Base-by-base conservation (phyloP, 1,284 basidiomycete species). In the Pterulicium gracile region DNA sequence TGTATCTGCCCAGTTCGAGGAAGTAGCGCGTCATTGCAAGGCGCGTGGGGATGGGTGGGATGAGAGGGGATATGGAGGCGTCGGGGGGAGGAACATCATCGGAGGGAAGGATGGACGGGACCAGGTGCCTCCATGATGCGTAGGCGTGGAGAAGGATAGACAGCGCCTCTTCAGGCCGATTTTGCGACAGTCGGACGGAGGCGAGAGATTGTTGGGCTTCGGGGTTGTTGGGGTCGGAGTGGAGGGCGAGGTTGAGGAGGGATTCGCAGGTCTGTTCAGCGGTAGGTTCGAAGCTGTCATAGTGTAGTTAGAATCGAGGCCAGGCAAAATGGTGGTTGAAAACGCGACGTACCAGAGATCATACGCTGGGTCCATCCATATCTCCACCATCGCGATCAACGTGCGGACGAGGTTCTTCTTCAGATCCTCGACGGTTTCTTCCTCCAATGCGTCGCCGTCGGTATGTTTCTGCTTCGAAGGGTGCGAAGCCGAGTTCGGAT, bases 351-450 rank as follows among this genome's bases (percentile, higher is more conserved):
- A 88, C 93, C 93, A 96, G 42, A 97, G 68, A 68, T 95, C 91
- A 54, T 83, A 81, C 1, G 73, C 72, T 20, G 83, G 84, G 56
- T 93, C 89, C 84, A 97, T 92, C 87, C 92, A 97, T 22, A 96
- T 85, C 62, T 96, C 93, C 14, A 95, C 88, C 77, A 95, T 94
- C 14, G 87, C 88, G 17, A 95, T 78, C 20, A 95, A 68, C 1
- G 90, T 89, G n/a, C 84, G 71, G 3, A 91, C 82, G 32, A 87
- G 83, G 57, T 81, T 18, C 36, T 90, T 47, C 68, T 73, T 59
- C 10, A 24, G 12, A 22, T 43, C 36, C 7, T 39, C 36, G 4
- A 17, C 36, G 4, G 36, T 39, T 18, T 73, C 78, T 41, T 83
- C 63, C 59, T 92, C 88, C 1, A 63, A 58, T 47, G 85, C 78